These are phyloP conservation scores for Monilinia vaccinii-corymbosi DNA, from an alignment of 2,329 filamentous ascomycete genomes.

Conservation along the genomic window DNA sequence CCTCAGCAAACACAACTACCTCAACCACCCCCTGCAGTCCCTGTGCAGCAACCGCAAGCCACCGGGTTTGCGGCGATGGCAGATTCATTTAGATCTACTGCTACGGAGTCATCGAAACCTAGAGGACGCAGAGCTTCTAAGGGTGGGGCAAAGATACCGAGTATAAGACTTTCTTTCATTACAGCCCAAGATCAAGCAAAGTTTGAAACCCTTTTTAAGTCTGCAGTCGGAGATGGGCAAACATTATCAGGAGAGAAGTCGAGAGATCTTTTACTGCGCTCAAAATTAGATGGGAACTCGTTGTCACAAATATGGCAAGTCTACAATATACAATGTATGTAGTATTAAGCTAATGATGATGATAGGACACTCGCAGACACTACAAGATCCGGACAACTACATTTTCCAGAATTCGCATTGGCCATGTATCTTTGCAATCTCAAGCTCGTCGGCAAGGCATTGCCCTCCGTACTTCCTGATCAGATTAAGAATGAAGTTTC, in stretches of 20 bases:
- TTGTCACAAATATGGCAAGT: constrained; percentile 85
- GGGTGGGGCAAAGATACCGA: constrained; percentile 71
- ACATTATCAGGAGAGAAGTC: constrained; percentile 90
- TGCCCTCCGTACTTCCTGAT: constrained; percentile 70
- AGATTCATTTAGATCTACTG: constrained; percentile 51
- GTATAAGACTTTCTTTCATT: constrained; percentile 90
- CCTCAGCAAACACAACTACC: constrained; percentile 34
- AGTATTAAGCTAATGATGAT: constrained; percentile 19
- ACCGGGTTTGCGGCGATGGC: constrained; percentile 60
- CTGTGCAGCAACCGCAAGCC: constrained; percentile 55
- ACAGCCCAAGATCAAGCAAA: constrained; percentile 91
- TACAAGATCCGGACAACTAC: constrained; percentile 88
- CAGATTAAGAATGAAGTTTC: constrained; percentile 93
- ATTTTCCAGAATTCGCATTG: constrained; percentile 95
- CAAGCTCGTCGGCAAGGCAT: constrained; percentile 74
- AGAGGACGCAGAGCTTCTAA: constrained; percentile 41
- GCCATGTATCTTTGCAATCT: constrained; percentile 98
- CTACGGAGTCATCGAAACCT: constrained; percentile 33
- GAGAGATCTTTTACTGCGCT: constrained; percentile 78
- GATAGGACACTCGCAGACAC: constrained; percentile 83
- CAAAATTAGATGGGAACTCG: constrained; percentile 76
- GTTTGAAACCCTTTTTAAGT: constrained; percentile 97
- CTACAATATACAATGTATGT: neutral
- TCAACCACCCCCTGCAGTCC: constrained; percentile 47
- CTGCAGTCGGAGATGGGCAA: constrained; percentile 74